Conservation (phyloP, 305 asterid species). For the Fraxinus floribunda region DNA sequence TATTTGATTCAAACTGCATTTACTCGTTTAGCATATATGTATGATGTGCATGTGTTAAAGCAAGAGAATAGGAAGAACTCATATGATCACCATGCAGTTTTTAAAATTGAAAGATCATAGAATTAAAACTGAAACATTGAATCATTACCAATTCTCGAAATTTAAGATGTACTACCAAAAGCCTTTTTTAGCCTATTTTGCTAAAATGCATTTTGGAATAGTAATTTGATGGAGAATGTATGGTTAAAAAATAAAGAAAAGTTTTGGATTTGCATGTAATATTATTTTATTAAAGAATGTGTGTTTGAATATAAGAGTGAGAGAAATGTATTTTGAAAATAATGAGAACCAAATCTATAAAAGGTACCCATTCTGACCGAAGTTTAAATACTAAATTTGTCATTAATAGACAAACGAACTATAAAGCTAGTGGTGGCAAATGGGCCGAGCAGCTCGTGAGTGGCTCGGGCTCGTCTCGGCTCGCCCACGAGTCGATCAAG, state of each 20-base stretch:
- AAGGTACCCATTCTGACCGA: conserved; percentile 8
- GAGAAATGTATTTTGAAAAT: not conserved
- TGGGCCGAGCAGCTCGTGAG: too few relatives aligned
- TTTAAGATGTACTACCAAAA: not conserved
- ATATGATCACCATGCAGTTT: not conserved
- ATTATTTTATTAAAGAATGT: not conserved
- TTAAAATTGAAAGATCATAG: not conserved
- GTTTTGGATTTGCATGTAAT: too few relatives aligned
- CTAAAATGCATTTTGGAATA: too few relatives aligned
- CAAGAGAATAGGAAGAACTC: not conserved
- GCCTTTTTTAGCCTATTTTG: too few relatives aligned
- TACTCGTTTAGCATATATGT: not conserved
- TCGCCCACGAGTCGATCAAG: too few relatives aligned
- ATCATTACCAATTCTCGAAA: not conserved
- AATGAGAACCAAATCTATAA: not conserved
- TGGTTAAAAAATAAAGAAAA: too few relatives aligned
- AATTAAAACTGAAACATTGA: not conserved
- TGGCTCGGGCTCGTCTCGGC: too few relatives aligned
- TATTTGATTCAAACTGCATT: conserved; percentile 1
- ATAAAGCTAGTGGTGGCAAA: not conserved
- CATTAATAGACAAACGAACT: conserved; percentile 8
- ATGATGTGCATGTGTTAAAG: not conserved
- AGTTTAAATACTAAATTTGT: not conserved
- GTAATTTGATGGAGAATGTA: too few relatives aligned
- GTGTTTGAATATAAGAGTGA: not conserved